Percentiles rank a stretch among this genome's conserved stretches.
Evolutionary conservation across 805 yeast genomes (phyloP).

Genomic region (Zygoascus ofunaensis): DNA sequence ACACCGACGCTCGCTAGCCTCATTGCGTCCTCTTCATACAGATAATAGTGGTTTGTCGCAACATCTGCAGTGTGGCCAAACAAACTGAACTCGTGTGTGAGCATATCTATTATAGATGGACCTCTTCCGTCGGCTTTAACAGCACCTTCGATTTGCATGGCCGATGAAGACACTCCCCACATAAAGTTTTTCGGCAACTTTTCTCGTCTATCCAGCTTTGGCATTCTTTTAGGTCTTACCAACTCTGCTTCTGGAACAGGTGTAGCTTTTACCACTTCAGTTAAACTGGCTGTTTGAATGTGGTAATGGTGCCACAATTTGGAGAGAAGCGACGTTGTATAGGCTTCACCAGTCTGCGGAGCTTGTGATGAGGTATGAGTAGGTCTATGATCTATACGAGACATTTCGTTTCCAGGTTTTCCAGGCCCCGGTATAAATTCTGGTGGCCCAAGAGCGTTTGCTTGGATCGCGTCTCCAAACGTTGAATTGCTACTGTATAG

Average conservation of each 20-base stretch:
- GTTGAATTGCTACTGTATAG: too few relatives aligned
- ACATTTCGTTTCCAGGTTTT: too few relatives aligned
- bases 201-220: background rate
- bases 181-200: conserved; percentile 9
- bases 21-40: conserved; percentile 29
- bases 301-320: conserved; percentile 11
- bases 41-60: conserved; percentile 28
- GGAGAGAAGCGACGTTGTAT: conserved; percentile 1
- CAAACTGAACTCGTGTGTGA: conserved; percentile 14
- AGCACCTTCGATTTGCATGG: conserved; percentile 32
- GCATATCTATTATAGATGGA: conserved; percentile 25
- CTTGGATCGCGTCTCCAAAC: too few relatives aligned
- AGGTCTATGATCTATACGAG: too few relatives aligned
- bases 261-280: conserved; percentile 8
- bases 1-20: conserved; percentile 28
- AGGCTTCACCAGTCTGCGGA: background rate
- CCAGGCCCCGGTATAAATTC: too few relatives aligned
- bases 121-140: conserved; percentile 28
- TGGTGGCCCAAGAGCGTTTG: too few relatives aligned
- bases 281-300: conserved; percentile 7
- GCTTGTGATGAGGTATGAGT: background rate
- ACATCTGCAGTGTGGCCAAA: conserved; percentile 15
- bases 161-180: conserved; percentile 28
- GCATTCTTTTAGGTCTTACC: conserved; percentile 6
- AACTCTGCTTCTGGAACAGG: conserved; percentile 6